Evolutionary conservation across 441 rosid genomes (phyloP).

Genomic region (Flueggea neowawraea): DNA sequence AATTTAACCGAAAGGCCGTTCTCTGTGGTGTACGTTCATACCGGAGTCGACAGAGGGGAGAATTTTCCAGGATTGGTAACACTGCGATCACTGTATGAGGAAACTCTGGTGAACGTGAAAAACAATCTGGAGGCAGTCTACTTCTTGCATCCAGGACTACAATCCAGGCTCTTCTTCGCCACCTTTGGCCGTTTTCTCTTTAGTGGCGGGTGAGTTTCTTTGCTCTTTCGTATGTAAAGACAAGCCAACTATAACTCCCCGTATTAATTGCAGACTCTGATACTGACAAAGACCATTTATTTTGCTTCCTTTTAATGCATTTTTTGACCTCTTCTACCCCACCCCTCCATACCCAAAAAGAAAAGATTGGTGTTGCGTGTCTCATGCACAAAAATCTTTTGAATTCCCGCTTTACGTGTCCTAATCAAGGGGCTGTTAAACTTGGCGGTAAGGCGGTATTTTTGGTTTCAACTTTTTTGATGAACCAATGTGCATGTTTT

Average conservation of each 20-base stretch:
- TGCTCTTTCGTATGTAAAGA: too few species aligned
- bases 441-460: too few species aligned
- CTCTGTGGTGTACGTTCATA: conserved; percentile 54
- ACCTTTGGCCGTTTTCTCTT: conserved; percentile 59
- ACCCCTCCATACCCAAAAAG: background rate
- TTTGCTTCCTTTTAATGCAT: background rate
- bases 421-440: too few species aligned
- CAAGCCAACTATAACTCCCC: too few species aligned
- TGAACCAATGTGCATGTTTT: background rate
- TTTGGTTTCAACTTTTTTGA: too few species aligned
- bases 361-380: too few species aligned
- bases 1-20: conserved; percentile 46
- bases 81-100: conserved; percentile 50
- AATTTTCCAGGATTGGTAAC: conserved; percentile 63
- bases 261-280: background rate
- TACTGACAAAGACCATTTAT: background rate
- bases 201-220: conserved; percentile 42
- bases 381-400: too few species aligned
- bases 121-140: conserved; percentile 54
- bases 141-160: conserved; percentile 61
- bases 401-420: too few species aligned
- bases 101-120: conserved; percentile 44
- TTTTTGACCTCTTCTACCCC: background rate
- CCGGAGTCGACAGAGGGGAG: conserved; percentile 46
- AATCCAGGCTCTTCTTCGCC: conserved; percentile 58